Evolutionary conservation across 441 rosid species (phyloP).

Genomic region (Populus hybrid): DNA sequence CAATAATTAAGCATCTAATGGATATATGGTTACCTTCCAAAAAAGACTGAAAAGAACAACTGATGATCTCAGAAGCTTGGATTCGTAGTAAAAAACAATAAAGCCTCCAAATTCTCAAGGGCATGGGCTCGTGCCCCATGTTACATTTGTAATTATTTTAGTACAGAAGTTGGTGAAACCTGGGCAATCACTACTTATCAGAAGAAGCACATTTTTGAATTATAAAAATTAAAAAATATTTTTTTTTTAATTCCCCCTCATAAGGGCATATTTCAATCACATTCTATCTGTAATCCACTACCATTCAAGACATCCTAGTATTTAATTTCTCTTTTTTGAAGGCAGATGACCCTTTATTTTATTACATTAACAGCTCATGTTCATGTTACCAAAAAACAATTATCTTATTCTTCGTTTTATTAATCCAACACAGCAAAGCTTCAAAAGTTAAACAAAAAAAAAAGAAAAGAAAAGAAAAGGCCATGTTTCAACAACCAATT

Average conservation of each 20-base stretch:
- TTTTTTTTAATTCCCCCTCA: not conserved
- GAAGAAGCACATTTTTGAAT: not conserved
- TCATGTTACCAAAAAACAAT: conserved; percentile 6
- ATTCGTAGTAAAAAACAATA: too few relatives aligned
- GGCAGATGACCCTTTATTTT: conserved; percentile 21
- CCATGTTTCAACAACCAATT: not conserved
- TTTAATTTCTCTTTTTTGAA: not conserved
- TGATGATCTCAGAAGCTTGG: too few relatives aligned
- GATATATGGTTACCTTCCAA: too few relatives aligned
- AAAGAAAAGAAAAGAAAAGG: not conserved
- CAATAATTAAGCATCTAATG: too few relatives aligned
- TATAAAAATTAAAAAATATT: conserved; percentile 18
- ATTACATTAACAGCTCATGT: conserved; percentile 14
- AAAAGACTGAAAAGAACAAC: too few relatives aligned
- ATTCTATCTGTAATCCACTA: conserved; percentile 18
- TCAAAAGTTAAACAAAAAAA: not conserved
- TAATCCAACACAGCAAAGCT: not conserved
- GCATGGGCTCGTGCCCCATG: too few relatives aligned
- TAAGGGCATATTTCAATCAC: not conserved
- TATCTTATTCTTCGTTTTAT: not conserved
- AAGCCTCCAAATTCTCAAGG: too few relatives aligned
- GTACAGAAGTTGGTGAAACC: not conserved
- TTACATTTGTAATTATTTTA: too few relatives aligned
- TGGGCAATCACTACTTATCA: not conserved
- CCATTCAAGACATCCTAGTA: conserved; percentile 7